Conservation (phyloP, 1,284 basidiomycete species). For the Malassezia vespertilionis region DNA sequence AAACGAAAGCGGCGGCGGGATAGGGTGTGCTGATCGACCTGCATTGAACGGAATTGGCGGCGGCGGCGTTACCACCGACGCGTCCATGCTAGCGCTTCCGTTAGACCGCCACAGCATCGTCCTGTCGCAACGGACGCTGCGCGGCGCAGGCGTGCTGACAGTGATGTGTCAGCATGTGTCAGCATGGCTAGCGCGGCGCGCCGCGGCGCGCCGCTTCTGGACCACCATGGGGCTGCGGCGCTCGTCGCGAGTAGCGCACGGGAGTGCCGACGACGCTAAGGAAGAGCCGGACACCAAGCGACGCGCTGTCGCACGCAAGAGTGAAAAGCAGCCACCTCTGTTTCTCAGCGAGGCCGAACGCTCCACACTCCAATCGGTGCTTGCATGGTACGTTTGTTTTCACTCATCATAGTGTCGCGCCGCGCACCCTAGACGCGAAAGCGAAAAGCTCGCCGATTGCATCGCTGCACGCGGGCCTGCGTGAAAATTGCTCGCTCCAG, state of each 20-base stretch:
- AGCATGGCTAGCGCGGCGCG: too few species aligned
- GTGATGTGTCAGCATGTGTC: too few species aligned
- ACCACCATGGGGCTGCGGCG: conserved; percentile 3
- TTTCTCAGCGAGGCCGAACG: background rate
- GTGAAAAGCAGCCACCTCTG: background rate
- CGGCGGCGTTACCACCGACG: conserved; percentile 7
- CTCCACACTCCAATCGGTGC: background rate
- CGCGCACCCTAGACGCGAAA: background rate
- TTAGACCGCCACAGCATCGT: conserved; percentile 1
- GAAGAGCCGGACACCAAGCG: background rate
- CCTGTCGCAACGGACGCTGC: background rate
- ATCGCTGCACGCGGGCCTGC: background rate
- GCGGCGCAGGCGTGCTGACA: too few species aligned
- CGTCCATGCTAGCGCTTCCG: background rate
- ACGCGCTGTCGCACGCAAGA: background rate
- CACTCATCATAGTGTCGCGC: background rate
- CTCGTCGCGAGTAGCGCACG: conserved; percentile 2
- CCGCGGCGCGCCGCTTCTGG: background rate
- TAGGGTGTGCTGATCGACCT: background rate
- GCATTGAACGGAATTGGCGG: conserved; percentile 16
- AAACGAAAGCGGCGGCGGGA: conserved; percentile 7
- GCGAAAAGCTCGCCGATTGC: too few species aligned
- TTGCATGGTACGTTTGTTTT: background rate
- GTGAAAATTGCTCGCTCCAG: background rate
- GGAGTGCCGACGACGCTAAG: background rate